These are phyloP conservation scores for Esteya vermicola DNA, from an alignment of 2,329 filamentous ascomycete genomes.

Conservation along the genomic window DNA sequence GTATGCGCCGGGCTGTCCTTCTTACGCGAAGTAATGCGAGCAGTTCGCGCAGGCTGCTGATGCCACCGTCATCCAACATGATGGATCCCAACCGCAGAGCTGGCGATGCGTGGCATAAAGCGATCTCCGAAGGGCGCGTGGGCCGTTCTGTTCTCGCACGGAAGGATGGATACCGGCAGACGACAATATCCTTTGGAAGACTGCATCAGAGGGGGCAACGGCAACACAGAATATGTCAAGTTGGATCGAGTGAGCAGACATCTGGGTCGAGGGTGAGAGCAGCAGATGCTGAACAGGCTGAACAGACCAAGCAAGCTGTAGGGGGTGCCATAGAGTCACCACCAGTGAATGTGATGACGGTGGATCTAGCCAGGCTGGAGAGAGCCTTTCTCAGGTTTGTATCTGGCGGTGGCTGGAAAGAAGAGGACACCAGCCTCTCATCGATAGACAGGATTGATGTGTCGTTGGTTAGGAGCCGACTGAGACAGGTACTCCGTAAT, in stretches of 20 bases:
- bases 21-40: too few species aligned
- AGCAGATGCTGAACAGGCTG: background rate
- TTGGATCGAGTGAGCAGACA: too few species aligned
- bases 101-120: too few species aligned
- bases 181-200: constrained; percentile 5
- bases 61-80: constrained; percentile 6
- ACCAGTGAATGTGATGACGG: constrained; percentile 1
- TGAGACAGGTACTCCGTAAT: constrained; percentile 3
- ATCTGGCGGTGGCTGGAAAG: background rate
- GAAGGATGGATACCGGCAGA: constrained; percentile 6
- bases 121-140: too few species aligned
- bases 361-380: constrained; percentile 1
- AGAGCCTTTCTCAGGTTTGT: background rate
- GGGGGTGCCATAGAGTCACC: too few species aligned
- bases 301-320: background rate
- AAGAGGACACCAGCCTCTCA: background rate
- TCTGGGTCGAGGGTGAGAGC: too few species aligned
- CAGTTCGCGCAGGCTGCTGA: background rate
- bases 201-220: background rate
- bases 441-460: constrained; percentile 6
- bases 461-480: constrained; percentile 4
- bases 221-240: background rate
- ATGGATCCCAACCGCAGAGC: background rate
- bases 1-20: too few species aligned
- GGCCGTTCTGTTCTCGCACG: constrained; percentile 1